Conservation (phyloP, 1,284 basidiomycete species). For the Leucoagaricus sp. region DNA sequence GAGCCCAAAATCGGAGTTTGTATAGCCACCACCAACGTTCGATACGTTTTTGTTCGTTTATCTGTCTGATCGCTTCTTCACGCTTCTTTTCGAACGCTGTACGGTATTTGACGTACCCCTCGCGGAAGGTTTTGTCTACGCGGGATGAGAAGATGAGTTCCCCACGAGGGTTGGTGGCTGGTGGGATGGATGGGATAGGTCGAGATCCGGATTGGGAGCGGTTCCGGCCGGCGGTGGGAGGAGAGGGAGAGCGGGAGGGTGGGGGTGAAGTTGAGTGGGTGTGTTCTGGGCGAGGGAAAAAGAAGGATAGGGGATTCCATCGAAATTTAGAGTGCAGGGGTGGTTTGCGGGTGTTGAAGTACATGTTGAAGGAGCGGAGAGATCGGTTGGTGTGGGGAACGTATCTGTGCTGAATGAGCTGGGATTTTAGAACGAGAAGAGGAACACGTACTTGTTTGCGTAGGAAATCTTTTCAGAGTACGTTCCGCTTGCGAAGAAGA, state of each 20-base stretch:
- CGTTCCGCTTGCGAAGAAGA: constrained; percentile 97
- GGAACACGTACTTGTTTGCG: constrained; percentile 79
- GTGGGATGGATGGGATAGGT: constrained; percentile 83
- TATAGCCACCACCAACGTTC: constrained; percentile 43
- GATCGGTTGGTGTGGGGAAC: constrained; percentile 95
- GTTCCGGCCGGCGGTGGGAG: constrained; percentile 17
- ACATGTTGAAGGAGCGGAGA: constrained; percentile 93
- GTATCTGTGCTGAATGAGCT: constrained; percentile 64
- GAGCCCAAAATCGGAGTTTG: constrained; percentile 32
- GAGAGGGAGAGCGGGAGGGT: constrained; percentile 1
- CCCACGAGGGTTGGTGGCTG: constrained; percentile 87
- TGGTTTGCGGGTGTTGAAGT: constrained; percentile 88
- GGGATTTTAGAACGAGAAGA: neutral
- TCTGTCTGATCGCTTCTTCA: constrained; percentile 37
- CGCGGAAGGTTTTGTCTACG: constrained; percentile 82
- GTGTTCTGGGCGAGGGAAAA: constrained; percentile 52
- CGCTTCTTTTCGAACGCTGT: constrained; percentile 86
- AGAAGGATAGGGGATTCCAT: constrained; percentile 64
- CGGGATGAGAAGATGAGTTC: constrained; percentile 95
- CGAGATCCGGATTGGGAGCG: constrained; percentile 42
- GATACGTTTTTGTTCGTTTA: constrained; percentile 45
- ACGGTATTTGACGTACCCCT: constrained; percentile 92
- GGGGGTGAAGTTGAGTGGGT: constrained; percentile 25
- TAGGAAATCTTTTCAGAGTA: constrained; percentile 96
- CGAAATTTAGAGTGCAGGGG: constrained; percentile 62